These are phyloP conservation scores for Thecaphora thlaspeos DNA, from an alignment of 1,284 basidiomycete genomes.

Conservation along the genomic window DNA sequence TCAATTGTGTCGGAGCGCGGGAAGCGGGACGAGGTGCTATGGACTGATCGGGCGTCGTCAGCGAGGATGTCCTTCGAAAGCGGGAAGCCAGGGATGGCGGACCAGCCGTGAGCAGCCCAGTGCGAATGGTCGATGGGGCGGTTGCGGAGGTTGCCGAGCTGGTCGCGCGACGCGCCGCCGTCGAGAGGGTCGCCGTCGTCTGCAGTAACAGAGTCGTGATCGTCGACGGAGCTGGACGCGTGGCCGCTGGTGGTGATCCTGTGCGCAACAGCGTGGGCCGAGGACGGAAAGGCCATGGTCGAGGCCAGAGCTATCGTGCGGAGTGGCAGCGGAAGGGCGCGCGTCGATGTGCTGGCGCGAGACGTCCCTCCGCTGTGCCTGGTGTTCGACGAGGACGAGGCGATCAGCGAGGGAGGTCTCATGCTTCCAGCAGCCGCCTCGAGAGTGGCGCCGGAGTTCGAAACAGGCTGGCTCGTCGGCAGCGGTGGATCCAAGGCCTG, in stretches of 20 bases:
- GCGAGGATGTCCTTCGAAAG: conserved; percentile 48
- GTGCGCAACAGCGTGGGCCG: conserved; percentile 30
- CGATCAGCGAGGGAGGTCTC: conserved; percentile 13
- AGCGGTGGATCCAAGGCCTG: conserved; percentile 7
- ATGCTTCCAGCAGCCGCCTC: conserved; percentile 2
- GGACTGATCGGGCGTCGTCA: conserved; percentile 47
- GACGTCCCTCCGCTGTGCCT: neutral
- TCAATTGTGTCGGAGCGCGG: conserved; percentile 36
- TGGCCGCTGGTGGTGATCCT: conserved; percentile 14
- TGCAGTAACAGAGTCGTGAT: conserved; percentile 24
- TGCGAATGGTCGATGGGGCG: conserved; percentile 25
- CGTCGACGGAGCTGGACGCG: conserved; percentile 28
- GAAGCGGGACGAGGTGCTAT: conserved; percentile 37
- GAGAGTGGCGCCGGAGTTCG: too few relatives aligned
- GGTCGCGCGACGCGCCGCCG: conserved; percentile 26
- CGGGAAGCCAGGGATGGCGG: conserved; percentile 48
- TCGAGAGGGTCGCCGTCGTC: conserved; percentile 32
- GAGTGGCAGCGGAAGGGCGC: conserved; percentile 17
- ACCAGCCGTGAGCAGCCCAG: conserved; percentile 38
- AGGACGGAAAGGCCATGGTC: conserved; percentile 37
- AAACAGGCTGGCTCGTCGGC: neutral
- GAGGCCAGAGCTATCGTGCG: conserved; percentile 31
- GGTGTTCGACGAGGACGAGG: conserved; percentile 8
- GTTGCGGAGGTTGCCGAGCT: conserved; percentile 17
- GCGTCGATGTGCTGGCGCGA: conserved; percentile 1